Conservation (phyloP, 2,329 filamentous ascomycete species). For the Fusarium goolgardi region DNA sequence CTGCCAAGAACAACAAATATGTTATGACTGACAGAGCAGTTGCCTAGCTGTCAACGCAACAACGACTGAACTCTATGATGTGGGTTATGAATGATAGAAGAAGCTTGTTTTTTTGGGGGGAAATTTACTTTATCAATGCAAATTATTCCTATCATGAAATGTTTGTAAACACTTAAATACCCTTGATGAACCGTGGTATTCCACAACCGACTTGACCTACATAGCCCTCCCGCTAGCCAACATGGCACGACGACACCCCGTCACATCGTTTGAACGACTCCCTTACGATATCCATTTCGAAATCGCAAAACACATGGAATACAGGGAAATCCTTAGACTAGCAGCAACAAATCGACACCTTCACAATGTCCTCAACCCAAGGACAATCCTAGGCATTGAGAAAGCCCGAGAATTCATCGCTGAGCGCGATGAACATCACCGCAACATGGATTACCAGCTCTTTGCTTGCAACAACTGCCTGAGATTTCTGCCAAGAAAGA, state of each 20-base stretch:
- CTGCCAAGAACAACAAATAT: no score
- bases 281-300: conserved; percentile 38
- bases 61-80: no score
- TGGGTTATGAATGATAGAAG: no score
- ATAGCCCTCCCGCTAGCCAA: neutral
- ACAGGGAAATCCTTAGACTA: conserved; percentile 17
- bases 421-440: conserved; percentile 6
- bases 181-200: no score
- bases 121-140: no score
- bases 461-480: conserved; percentile 37
- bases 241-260: conserved; percentile 11
- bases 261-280: conserved; percentile 19
- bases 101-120: no score
- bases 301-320: conserved; percentile 22
- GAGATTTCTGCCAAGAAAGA: conserved; percentile 23
- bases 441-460: neutral
- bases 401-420: conserved; percentile 9
- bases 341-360: conserved; percentile 30
- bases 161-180: no score
- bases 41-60: no score
- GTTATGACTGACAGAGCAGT: no score
- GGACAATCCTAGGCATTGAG: neutral
- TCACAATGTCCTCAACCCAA: conserved; percentile 13
- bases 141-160: no score
- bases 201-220: neutral